Percentiles rank a stretch among this genome's conserved stretches.
Conservation (phyloP, 768 basidiomycete genomes). For the Dendrothele bispora region DNA sequence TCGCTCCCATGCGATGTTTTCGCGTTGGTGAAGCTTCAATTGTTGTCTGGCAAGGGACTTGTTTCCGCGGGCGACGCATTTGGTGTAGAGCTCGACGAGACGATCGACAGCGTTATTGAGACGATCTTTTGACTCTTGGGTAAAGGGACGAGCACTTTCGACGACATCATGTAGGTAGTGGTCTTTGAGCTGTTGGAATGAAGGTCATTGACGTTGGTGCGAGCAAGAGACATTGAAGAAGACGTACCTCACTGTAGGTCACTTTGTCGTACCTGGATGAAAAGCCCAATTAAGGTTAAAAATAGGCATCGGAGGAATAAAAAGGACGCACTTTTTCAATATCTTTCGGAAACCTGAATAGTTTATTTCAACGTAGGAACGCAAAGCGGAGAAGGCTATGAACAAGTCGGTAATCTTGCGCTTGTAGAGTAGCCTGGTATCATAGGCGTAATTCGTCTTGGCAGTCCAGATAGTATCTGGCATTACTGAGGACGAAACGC, state of each 20-base stretch:
- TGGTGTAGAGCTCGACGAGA: conserved; percentile 76
- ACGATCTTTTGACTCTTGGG: conserved; percentile 55
- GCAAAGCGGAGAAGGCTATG: conserved; percentile 71
- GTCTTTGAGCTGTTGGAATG: conserved; percentile 69
- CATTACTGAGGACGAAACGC: conserved; percentile 39
- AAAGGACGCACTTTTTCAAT: conserved; percentile 78
- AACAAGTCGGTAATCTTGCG: conserved; percentile 83
- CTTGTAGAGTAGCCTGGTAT: conserved; percentile 85
- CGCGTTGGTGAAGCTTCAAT: conserved; percentile 82
- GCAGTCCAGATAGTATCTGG: conserved; percentile 76
- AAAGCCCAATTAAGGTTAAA: conserved; percentile 9
- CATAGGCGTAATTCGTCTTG: conserved; percentile 76
- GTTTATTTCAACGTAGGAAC: conserved; percentile 89
- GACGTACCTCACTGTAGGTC: conserved; percentile 61
- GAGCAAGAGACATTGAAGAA: background rate
- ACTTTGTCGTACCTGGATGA: conserved; percentile 93
- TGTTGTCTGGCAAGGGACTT: conserved; percentile 69
- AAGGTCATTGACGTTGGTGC: conserved; percentile 5
- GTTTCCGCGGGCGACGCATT: conserved; percentile 82
- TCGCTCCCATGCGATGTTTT: conserved; percentile 95
- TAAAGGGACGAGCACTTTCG: conserved; percentile 69
- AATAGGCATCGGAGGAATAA: background rate
- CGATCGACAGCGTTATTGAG: conserved; percentile 56
- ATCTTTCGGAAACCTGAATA: conserved; percentile 94
- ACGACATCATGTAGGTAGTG: conserved; percentile 73